Base-by-base conservation (phyloP, 805 yeast genomes). In the Metschnikowia lunata region DNA sequence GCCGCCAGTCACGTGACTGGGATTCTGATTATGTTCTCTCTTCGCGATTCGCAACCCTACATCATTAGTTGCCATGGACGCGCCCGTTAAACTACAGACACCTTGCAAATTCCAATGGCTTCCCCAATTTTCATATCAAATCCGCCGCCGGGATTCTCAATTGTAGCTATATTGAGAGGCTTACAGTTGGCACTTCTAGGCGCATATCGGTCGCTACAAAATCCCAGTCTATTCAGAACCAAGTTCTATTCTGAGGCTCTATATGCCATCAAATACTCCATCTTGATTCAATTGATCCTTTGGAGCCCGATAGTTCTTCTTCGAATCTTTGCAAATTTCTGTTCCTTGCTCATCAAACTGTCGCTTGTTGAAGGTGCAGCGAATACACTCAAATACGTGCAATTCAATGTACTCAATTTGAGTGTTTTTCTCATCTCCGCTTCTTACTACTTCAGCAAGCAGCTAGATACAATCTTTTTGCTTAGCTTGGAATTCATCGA, bases 61-160 rank as follows among this genome's bases (percentile, higher is more conserved):
- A n/a, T 30, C 14, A n/a, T 30, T 13, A 18, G 23, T 18, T 18
- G 23, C 23, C 23, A 18, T 18, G 23, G 23, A 18, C 23, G 23
- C 23, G 23, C 3, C 23, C 3, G 23, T 3, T 3, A 18, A 5
- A 18, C 23, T 18, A 18, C 4, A 18, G 23, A 18, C 23, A 18
- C 23, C 5, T 18, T 18, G 23, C 23, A 18, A 18, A 4, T n/a
- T 13, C 27, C 18, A 31, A 79, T 80, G 84, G 76, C 80, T 1
- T 80, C 85, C 3, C 85, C 85, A 7, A 69, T 76, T 12, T 79
- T 79, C 54, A 64, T 79, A 10, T 73, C 82, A 3, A 68, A 74
- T 39, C 83, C 85, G 1, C 76, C 82, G 7, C 73, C 78, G 6
- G 78, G 82, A 12, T 76, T 79, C 53, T 69, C 81, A 3, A 30